Evolutionary conservation across 768 basidiomycete species (phyloP).

Genomic region (Neoboletus subvelutipes): DNA sequence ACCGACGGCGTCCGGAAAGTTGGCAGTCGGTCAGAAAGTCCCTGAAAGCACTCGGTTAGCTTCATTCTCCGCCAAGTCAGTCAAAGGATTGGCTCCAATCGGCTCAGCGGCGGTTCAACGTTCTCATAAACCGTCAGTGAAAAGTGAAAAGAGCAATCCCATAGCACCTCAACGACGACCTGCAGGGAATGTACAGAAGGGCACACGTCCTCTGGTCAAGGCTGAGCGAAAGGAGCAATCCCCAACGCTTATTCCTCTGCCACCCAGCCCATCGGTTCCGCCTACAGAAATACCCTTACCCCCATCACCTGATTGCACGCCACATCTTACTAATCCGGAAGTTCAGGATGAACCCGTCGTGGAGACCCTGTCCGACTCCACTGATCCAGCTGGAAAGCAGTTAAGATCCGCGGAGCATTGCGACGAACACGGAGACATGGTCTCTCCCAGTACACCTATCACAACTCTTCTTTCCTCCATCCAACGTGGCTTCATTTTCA

Average conservation of each 20-base stretch:
- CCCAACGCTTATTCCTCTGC: conserved; percentile 20
- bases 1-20: conserved; percentile 1
- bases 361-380: background rate
- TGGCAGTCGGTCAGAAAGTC: conserved; percentile 8
- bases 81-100: background rate
- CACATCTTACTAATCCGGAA: conserved; percentile 1
- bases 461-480: conserved; percentile 62
- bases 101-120: conserved; percentile 3
- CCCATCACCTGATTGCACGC: conserved; percentile 15
- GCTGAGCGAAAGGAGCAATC: conserved; percentile 12
- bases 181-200: conserved; percentile 5
- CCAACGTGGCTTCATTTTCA: conserved; percentile 65
- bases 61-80: conserved; percentile 11
- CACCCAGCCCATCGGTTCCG: conserved; percentile 21
- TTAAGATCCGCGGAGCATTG: background rate
- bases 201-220: conserved; percentile 13
- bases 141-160: conserved; percentile 10
- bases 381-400: background rate
- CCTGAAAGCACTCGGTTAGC: conserved; percentile 3
- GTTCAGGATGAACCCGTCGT: conserved; percentile 3
- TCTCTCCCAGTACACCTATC: conserved; percentile 55
- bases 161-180: conserved; percentile 11
- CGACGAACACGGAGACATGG: conserved; percentile 1
- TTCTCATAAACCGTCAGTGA: conserved; percentile 10
- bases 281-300: conserved; percentile 23